Base-by-base conservation (phyloP, 2,329 filamentous ascomycete genomes). In the Penicillium sp. region DNA sequence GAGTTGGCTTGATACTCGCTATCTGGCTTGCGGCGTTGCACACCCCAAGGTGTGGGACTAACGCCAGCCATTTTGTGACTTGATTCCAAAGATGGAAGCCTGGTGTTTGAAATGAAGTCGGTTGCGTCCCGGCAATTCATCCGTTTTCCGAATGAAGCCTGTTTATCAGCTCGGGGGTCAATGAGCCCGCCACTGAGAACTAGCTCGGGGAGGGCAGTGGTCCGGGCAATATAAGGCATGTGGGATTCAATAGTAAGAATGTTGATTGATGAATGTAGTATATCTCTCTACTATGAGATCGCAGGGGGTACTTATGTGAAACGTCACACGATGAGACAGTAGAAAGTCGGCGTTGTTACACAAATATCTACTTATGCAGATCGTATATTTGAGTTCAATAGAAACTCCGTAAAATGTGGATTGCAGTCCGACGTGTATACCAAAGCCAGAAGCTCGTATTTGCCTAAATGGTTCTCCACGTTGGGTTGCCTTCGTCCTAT, bases 131-230 rank as follows among this genome's bases (percentile, higher is more conserved):
- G 54, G 19, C 58, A 60, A 15, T 46, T 50, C 21, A 60, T 60
- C 0, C 58, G 54, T 31, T 60, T 55, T 38, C 48, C 51, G 33
- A 57, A 60, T 21, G 50, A 52, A 33, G 54, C 48, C 51, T 60
- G 58, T 10, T 50, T 43, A 50, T 50, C 58, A 49, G 58, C 58
- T 29, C 58, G 55, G 48, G 58, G 58, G 34, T 60, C 58, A 55
- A 60, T 43, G 19, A 60, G 58, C 2, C 55, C 55, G 11, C 58
- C 58, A 31, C 44, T n/a, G 15, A 55, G 11, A 5, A 51, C 58
- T 2, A 55, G 51, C 48, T 58, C 58, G n/a, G 58, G 44, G 21
- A 60, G 58, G 23, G 57, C 55, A 25, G 41, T 43, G 5, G 27
- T 36, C 43, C 58, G 43, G 33, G 58, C 58, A 11, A 55, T 36